Evolutionary conservation across 1,284 basidiomycete genomes (phyloP).

Genomic region (Macrocystidia cucumis): DNA sequence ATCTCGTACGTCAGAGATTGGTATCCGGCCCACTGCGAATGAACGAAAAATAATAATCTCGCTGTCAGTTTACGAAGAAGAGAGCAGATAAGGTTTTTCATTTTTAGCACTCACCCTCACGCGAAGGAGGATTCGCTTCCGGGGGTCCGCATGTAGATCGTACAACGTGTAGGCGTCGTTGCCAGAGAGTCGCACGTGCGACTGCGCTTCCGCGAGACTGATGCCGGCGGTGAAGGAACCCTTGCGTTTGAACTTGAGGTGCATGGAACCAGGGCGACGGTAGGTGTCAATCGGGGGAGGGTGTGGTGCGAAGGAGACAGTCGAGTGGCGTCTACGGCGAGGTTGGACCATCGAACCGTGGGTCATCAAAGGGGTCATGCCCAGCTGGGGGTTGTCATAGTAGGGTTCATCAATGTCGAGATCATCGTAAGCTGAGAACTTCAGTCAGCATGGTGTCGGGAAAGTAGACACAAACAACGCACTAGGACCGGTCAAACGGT

Average conservation of each 20-base stretch:
- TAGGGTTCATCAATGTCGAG: slow-evolving; percentile 27
- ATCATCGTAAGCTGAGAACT: slow-evolving; percentile 38
- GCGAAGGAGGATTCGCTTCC: slow-evolving; percentile 52
- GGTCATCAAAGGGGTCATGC: slow-evolving; percentile 22
- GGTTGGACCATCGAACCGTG: slow-evolving; percentile 20
- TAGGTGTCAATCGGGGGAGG: slow-evolving; percentile 33
- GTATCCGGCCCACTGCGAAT: slow-evolving; percentile 61
- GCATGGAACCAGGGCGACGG: slow-evolving; percentile 35
- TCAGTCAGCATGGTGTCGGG: slow-evolving; percentile 1
- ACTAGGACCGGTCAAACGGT: slow-evolving; percentile 27
- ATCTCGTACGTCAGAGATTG: slow-evolving; percentile 67
- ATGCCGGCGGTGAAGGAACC: slow-evolving; percentile 59
- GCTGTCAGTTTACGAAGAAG: slow-evolving; percentile 3
- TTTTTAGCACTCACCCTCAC: slow-evolving; percentile 38
- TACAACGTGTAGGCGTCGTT: slow-evolving; percentile 52
- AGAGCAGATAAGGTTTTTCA: not conserved
- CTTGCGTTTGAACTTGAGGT: slow-evolving; percentile 70
- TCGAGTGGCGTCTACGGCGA: slow-evolving; percentile 46
- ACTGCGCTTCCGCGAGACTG: slow-evolving; percentile 62
- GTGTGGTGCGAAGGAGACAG: slow-evolving; percentile 41
- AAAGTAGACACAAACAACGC: slow-evolving; percentile 7
- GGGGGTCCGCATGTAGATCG: slow-evolving; percentile 54
- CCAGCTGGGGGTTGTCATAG: slow-evolving; percentile 25
- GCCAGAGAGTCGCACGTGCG: slow-evolving; percentile 49
- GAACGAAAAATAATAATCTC: slow-evolving; percentile 1